A percentile compares a stretch with the other conserved stretches of the same genome.
Evolutionary conservation across 441 rosid genomes (phyloP).

Genomic region (Corymbia calophylla): DNA sequence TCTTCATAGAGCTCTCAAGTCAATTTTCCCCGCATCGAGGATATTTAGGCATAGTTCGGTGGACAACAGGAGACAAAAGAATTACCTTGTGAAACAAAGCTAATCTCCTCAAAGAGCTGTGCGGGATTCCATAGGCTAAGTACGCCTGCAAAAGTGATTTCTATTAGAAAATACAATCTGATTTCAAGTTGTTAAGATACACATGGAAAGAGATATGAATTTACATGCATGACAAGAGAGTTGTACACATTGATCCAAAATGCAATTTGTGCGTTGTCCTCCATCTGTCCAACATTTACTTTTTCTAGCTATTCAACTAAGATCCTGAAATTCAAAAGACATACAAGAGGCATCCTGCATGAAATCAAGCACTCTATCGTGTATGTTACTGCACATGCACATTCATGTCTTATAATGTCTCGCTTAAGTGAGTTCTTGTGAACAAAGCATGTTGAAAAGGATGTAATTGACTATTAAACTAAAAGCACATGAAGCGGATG

Average conservation of each 20-base stretch:
- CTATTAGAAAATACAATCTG: neutral
- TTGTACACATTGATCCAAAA: conserved; percentile 93
- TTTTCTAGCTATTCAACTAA: conserved; percentile 83
- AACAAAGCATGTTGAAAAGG: neutral
- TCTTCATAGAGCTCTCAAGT: neutral
- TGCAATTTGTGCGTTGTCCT: conserved; percentile 45
- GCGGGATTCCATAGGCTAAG: conserved; percentile 79
- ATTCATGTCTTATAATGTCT: neutral
- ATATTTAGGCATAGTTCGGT: neutral
- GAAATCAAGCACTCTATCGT: neutral
- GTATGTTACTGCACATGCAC: neutral
- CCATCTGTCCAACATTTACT: conserved; percentile 56
- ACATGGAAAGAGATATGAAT: neutral
- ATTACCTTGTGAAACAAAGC: conserved; percentile 93
- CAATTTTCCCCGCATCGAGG: neutral
- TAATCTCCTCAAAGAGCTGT: conserved; percentile 59
- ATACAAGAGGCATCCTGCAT: neutral
- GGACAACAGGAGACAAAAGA: conserved; percentile 7
- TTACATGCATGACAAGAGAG: conserved; percentile 94
- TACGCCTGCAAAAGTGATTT: conserved; percentile 48
- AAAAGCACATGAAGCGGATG: neutral
- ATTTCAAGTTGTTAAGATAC: neutral
- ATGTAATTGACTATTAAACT: neutral
- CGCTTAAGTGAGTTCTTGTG: neutral
- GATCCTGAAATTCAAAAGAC: conserved; percentile 41